These are phyloP conservation scores for Anthracocystis panici-leucophaei DNA, from an alignment of 1,284 basidiomycete genomes.

Conservation along the genomic window DNA sequence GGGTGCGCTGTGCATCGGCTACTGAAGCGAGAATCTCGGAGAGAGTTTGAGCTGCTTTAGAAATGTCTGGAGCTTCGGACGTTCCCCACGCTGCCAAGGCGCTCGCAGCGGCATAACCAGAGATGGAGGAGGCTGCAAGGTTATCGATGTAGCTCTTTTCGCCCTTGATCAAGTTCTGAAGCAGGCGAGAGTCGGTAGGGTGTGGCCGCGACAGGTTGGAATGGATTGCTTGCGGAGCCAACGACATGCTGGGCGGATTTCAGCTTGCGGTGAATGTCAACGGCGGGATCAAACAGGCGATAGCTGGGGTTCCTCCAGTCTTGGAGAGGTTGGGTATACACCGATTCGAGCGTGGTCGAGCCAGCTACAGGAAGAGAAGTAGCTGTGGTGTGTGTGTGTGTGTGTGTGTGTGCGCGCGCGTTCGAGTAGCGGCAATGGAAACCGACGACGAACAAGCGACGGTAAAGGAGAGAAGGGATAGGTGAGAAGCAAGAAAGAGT, in stretches of 20 bases:
- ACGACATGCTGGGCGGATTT: slow-evolving; percentile 43
- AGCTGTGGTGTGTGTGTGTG: background rate
- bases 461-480: too few relatives aligned
- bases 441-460: too few relatives aligned
- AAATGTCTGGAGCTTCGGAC: slow-evolving; percentile 68
- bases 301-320: background rate
- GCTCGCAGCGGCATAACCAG: slow-evolving; percentile 63
- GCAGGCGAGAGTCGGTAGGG: slow-evolving; percentile 69
- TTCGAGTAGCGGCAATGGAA: background rate
- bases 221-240: slow-evolving; percentile 53
- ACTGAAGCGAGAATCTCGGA: slow-evolving; percentile 67
- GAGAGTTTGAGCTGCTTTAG: slow-evolving; percentile 67
- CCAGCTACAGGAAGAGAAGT: background rate
- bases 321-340: background rate
- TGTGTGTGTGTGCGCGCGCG: background rate
- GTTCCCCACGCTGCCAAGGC: slow-evolving; percentile 71
- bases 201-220: slow-evolving; percentile 63
- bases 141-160: slow-evolving; percentile 69
- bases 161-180: slow-evolving; percentile 70
- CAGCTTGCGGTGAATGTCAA: background rate
- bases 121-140: slow-evolving; percentile 48
- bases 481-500: too few relatives aligned
- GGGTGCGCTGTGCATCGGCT: slow-evolving; percentile 69
- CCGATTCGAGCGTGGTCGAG: background rate
- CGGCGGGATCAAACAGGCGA: too few relatives aligned